Base-by-base conservation (phyloP, 768 basidiomycete genomes). In the Tephrocybe rancida region DNA sequence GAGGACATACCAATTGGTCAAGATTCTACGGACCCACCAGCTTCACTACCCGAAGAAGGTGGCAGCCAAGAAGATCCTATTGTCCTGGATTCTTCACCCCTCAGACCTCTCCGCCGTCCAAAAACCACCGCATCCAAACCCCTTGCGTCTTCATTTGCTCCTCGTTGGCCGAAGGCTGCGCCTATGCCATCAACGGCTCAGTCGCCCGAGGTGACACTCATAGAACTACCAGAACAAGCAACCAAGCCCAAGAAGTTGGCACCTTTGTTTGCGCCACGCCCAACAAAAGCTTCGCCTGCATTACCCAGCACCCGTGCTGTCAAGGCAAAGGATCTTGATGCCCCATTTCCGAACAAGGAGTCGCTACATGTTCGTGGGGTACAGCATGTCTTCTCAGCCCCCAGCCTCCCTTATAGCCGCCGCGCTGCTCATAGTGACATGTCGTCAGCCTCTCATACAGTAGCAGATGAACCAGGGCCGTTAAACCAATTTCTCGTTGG, bases 301-400 rank as follows among this genome's bases (percentile, higher is more conserved):
- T 10, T 38, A 8, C 43, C 39, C 13, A 42, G 11, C 27, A 25
- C 44, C 2, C 44, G 35, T 6, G 11, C 19, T 8, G 16, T 18
- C 7, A 53, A 55, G 22, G 13, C 43, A 9, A 54, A 22, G 11
- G 29, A 48, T 9, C 52, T 49, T 19, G 54, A 55, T 16, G 73
- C 70, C 0, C 81, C 82, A 19, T 81, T 78, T 61, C 88, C 88
- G 26, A 70, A 72, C 58, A 60, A 60, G 42, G 68, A 71, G 21
- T 73, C 70, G 14, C 86, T 87, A 62, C 88, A 90, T 68, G 76
- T 86, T 57, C 82, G 78, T 58, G 86, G 86, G 30, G 65, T 71
- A 16, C 86, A 87, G 62, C 76, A 67, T 37, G 54, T 53, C n/a
- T 76, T 74, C 59, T 38, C 59, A 50, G 55, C 56, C 10, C 45